Base-by-base conservation (phyloP, 1,284 basidiomycete species). In the Coniferiporia weirii region DNA sequence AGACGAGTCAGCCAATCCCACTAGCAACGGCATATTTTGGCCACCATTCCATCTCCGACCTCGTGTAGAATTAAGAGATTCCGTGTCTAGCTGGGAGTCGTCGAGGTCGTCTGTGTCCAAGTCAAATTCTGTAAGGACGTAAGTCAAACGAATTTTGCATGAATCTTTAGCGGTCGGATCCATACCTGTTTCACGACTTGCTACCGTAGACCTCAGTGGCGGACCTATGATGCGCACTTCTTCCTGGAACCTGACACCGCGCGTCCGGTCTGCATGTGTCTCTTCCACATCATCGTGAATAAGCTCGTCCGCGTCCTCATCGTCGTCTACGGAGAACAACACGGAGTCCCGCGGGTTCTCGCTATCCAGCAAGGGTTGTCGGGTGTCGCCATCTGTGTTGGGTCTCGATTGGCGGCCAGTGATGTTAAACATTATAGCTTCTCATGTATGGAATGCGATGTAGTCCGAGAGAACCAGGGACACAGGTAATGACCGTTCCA, bases 161-260 rank as follows among this genome's bases (percentile, higher is more conserved):
- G 49, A 49, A 47, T 10, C 19, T 38, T 22, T 52, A 13, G 27
- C 52, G 66, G 64, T 70, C 67, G 53, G 62, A 50, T 51, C 80
- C 85, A 70, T 71, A 90, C 89, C 87, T 71, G 84, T 76, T 75
- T 91, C 89, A 62, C 89, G 84, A 70, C 87, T 89, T 52, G 84
- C 75, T 44, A 77, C 73, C 22, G 85, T 89, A 17, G 89, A 91
- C 68, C 82, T 77, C 40, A 91, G 72, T 9, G 85, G 76, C 0
- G 84, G 87, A 7, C 77, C 78, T 65, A 87, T 83, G 45, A 88
- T 77, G 59, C 85, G 81, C 0, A 87, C 83, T 35, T 85, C 78
- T 54, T 89, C 85, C 56, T 80, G 74, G 65, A 89, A 89, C 43
- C 82, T 76, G 40, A 88, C 86, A 5, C 67, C 73, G 50, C 76